Percentiles rank a stretch among this genome's conserved stretches.
Evolutionary conservation across 257 asterid species (phyloP).

Genomic region (Solanum medicagineum): DNA sequence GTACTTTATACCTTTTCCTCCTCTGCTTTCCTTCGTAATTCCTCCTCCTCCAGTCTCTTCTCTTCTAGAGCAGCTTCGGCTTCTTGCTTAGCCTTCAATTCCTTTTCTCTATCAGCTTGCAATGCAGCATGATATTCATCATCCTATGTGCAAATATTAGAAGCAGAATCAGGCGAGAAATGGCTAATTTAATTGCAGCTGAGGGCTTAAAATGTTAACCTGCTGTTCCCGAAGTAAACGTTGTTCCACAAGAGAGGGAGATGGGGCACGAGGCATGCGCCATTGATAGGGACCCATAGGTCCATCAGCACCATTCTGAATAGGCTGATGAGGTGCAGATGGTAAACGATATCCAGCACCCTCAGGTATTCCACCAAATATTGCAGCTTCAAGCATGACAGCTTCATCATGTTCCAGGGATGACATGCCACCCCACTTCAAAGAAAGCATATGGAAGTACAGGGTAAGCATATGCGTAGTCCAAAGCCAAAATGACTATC

Average conservation of each 20-base stretch:
- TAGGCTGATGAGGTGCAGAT: conserved; percentile 45
- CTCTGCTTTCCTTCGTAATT: conserved; percentile 37
- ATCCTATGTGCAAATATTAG: conserved; percentile 38
- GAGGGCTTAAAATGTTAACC: conserved; percentile 33
- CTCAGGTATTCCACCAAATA: conserved; percentile 95
- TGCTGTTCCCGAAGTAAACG: conserved; percentile 90
- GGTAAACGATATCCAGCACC: conserved; percentile 53
- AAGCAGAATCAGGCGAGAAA: conserved; percentile 5
- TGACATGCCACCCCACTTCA: conserved; percentile 98
- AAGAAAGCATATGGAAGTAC: conserved; percentile 3
- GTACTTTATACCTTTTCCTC: conserved; percentile 50
- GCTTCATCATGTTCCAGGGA: conserved; percentile 97
- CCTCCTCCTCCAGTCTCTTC: conserved; percentile 75
- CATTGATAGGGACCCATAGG: conserved; percentile 31
- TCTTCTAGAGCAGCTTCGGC: conserved; percentile 86
- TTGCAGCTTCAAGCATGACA: conserved; percentile 98
- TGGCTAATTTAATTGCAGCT: background rate
- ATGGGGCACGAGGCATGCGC: conserved; percentile 68
- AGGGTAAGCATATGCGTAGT: background rate
- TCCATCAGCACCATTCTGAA: conserved; percentile 50
- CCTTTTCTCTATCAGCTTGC: conserved; percentile 98
- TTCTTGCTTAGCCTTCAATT: conserved; percentile 88
- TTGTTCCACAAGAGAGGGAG: conserved; percentile 94
- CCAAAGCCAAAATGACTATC: background rate
- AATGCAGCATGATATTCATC: conserved; percentile 89